Evolutionary conservation across 2,329 filamentous ascomycete species (phyloP).

Genomic region (Aspergillus hiratsukae): DNA sequence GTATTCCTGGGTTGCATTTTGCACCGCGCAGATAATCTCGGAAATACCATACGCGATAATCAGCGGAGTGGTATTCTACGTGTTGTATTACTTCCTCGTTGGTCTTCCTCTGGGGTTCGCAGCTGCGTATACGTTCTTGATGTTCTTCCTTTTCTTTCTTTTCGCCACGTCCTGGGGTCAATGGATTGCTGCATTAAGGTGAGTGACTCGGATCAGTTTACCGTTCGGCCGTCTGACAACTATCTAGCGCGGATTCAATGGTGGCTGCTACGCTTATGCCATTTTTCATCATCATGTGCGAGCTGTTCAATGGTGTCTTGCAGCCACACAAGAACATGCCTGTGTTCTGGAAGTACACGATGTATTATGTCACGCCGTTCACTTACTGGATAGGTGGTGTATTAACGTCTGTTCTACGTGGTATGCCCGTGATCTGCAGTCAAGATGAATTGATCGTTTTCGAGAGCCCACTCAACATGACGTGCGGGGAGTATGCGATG

Average conservation of each 20-base stretch:
- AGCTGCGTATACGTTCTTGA: conserved; percentile 67
- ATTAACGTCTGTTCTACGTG: conserved; percentile 70
- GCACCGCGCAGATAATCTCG: conserved; percentile 61
- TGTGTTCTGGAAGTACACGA: conserved; percentile 70
- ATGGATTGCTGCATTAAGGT: conserved; percentile 68
- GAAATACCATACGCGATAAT: conserved; percentile 65
- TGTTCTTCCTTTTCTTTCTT: conserved; percentile 68
- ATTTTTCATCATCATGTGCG: conserved; percentile 76
- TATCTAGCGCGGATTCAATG: conserved; percentile 50
- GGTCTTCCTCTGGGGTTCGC: conserved; percentile 61
- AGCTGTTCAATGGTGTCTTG: conserved; percentile 82
- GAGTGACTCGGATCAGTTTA: conserved; percentile 41
- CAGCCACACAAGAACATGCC: conserved; percentile 74
- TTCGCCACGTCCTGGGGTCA: conserved; percentile 70
- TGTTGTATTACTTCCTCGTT: conserved; percentile 67
- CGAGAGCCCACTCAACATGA: conserved; percentile 59
- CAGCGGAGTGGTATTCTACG: conserved; percentile 59
- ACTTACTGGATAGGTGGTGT: conserved; percentile 77
- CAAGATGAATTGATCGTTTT: conserved; percentile 64
- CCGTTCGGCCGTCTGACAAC: neutral
- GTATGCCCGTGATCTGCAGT: conserved; percentile 58
- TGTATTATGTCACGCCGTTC: conserved; percentile 81
- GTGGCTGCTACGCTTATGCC: conserved; percentile 76
- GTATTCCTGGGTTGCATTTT: conserved; percentile 68
- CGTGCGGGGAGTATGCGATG: conserved; percentile 69